Evolutionary conservation across 371 early-diverging fungal genomes (phyloP), one percentile per base, ranked within the genome.

Genomic region (Mucor lusitanicus): DNA sequence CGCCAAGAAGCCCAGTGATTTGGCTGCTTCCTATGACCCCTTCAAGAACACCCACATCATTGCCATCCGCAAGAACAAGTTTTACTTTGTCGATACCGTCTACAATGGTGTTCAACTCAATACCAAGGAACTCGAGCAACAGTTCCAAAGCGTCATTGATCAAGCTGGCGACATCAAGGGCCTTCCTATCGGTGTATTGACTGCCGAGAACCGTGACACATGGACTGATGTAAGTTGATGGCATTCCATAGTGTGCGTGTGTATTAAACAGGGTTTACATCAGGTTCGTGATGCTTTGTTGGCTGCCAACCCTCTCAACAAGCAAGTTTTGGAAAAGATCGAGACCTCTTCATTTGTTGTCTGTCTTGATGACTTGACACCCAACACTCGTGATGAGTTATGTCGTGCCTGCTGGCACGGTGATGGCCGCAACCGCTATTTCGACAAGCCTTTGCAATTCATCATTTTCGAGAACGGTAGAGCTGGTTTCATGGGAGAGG

Each of bases 401-500:
- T 83, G 85, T 30, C 87, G 89, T 64, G 88, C 88, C 33, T 92
- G 91, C 82, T 97, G 96, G 97, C 94, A 94, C 64, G 97, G 96
- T 40, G 90, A 96, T 74, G 98, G 96, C 33, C 87, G 89, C 65
- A 98, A 98, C 85, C 90, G 97, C 61, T 96, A 88, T 87, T 96
- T 90, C 76, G 98, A 97, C 84, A 97, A 97, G 81, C 83, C 94
- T 19, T 81, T 92, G 60, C 95, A 97, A 81, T 95, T 97, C 64
- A 91, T 97, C 76, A 92, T 97, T 46, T 95, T 92, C 79, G 96
- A 96, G 39, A 97, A 98, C 81, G 97, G 97, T 70, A 94, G 91
- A 79, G 96, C 97, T 59, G 98, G 97, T 37, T 95, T 97, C 87
- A 87, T 88, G 63, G 97, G 94, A 62, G 98, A 98, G 74, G 81